Percentiles rank a stretch among this genome's conserved stretches.
These are phyloP conservation scores for Seiridium unicorne DNA, from an alignment of 2,329 filamentous ascomycete genomes.

Conservation along the genomic window DNA sequence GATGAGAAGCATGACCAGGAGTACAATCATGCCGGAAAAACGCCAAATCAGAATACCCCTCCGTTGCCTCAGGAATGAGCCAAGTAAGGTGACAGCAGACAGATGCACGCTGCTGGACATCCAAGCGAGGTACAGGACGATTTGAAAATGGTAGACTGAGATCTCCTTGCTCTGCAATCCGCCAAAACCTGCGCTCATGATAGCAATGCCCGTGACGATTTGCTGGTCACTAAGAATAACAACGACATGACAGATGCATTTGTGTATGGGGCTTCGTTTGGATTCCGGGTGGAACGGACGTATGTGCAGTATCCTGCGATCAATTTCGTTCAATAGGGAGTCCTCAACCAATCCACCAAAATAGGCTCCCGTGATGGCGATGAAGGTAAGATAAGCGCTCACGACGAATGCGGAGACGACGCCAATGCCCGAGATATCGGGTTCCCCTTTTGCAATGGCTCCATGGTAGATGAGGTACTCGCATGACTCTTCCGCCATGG, in stretches of 20 bases:
- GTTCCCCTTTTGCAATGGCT: not conserved
- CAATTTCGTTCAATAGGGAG: not conserved
- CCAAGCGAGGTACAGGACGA: conserved; percentile 9
- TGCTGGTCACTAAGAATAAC: conserved; percentile 7
- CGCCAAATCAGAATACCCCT: conserved; percentile 1
- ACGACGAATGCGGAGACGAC: conserved; percentile 3
- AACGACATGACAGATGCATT: not conserved
- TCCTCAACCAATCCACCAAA: conserved; percentile 2
- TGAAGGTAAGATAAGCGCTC: conserved; percentile 5
- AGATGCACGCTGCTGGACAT: conserved; percentile 10
- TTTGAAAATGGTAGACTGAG: conserved; percentile 8
- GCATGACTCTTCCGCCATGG: not conserved
- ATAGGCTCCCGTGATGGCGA: not conserved
- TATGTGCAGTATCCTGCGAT: conserved; percentile 1
- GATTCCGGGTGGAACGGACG: not conserved
- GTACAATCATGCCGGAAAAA: conserved; percentile 1
- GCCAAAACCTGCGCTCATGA: conserved; percentile 7
- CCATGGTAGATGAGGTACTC: not conserved
- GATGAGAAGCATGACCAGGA: conserved; percentile 7
- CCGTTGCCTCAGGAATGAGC: not conserved
- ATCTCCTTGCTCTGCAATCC: not conserved
- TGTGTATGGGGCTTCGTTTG: not conserved
- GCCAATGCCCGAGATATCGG: conserved; percentile 5
- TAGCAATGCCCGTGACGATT: conserved; percentile 8
- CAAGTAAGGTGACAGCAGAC: conserved; percentile 4